Conservation (phyloP, 2,329 filamentous ascomycete genomes). For the Apiospora saccharicola region DNA sequence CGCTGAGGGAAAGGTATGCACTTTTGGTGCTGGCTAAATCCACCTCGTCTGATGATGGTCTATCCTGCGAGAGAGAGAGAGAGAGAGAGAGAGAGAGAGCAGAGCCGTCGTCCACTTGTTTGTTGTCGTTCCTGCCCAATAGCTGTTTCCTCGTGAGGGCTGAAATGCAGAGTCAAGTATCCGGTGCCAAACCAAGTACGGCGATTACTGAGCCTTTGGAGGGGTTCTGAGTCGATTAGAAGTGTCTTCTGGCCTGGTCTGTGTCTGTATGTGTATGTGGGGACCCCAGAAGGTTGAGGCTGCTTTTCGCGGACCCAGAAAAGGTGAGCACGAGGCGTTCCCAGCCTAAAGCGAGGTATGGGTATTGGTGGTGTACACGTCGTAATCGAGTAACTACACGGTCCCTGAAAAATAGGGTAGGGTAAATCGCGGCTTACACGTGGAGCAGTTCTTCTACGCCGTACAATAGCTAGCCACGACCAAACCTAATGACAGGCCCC, state of each 20-base stretch:
- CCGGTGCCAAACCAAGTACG: background rate
- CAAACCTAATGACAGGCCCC: conserved; percentile 2
- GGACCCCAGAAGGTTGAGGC: conserved; percentile 15
- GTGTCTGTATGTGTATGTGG: conserved; percentile 10
- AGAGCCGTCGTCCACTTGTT: background rate
- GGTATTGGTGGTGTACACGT: background rate
- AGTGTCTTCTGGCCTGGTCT: conserved; percentile 1
- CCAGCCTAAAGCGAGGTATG: background rate
- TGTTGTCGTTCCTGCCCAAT: background rate
- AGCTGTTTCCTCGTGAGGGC: background rate
- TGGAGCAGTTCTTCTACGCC: conserved; percentile 7
- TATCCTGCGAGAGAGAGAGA: background rate
- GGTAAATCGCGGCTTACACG: conserved; percentile 13
- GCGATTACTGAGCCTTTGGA: conserved; percentile 19
- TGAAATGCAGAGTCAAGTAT: conserved; percentile 1
- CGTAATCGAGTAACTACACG: conserved; percentile 20
- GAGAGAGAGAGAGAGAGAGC: background rate
- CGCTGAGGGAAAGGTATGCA: background rate
- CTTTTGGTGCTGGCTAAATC: background rate
- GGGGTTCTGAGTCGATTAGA: conserved; percentile 19
- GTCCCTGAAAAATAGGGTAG: background rate
- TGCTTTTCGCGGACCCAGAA: conserved; percentile 18
- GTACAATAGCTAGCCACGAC: conserved; percentile 7
- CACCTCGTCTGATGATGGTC: conserved; percentile 16
- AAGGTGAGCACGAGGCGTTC: conserved; percentile 20